Base-by-base conservation (phyloP, 2,329 filamentous ascomycete genomes). In the Hymenotorrendiella dingleyae region DNA sequence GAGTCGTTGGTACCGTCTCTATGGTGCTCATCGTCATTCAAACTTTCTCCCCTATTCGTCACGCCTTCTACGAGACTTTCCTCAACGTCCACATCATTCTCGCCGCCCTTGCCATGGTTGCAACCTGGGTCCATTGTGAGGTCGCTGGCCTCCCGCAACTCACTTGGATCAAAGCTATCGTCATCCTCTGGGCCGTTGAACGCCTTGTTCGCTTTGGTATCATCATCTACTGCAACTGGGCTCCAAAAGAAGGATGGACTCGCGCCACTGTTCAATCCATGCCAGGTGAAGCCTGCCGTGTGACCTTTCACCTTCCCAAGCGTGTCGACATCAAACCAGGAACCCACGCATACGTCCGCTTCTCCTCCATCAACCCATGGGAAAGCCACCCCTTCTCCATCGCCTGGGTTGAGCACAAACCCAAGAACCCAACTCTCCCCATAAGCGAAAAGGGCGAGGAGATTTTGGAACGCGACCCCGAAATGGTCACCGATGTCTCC, bases 51-150 rank as follows among this genome's bases (percentile, higher is more conserved):
- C 84, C 89, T 0, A 61, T 98, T 39, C 82, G 93, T 48, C 91
- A 96, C 64, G 89, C 90, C 28, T 96, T 95, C 62, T 98, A 98
- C 68, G 93, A 98, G 68, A 94, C 88, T 1, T 98, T 98, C 68
- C 75, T 97, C 55, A 87, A 86, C 61, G 66, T 84, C 22, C 93
- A 97, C 67, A 89, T 94, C 54, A 63, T 86, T 27, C 68, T 94
- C 38, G 88, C 82, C 28, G 64, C 83, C 26, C 60, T 86, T 41
- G 69, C 72, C 36, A 76, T 96, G 38, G 70, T 77, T 43, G 82
- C 81, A 56, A 80, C 90, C 7, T 93, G 82, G 75, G 69, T 90
- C 27, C 93, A 97, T 68, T 80, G 87, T 56, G 71, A 78, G 33
- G 69, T 85, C 8, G 77, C 86, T 21, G 64, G 70, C 4, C 68